These are phyloP conservation scores for Pezicula neosporulosa DNA, from an alignment of 2,329 filamentous ascomycete species.

Conservation along the genomic window DNA sequence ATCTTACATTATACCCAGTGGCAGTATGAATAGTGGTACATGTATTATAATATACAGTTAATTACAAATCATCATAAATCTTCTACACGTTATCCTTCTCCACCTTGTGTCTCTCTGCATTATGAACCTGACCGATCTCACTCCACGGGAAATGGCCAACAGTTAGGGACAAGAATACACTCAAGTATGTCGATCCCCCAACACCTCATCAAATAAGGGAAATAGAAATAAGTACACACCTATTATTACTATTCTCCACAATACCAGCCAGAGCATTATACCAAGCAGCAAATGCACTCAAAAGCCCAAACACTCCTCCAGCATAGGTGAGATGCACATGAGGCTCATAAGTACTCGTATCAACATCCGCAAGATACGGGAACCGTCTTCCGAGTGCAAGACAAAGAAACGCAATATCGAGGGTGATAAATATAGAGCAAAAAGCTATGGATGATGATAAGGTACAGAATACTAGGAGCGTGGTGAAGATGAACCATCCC, in stretches of 20 bases:
- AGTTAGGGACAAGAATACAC: too few relatives aligned
- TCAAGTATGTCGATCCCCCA: background rate
- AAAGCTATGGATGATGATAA: slow-evolving; percentile 75
- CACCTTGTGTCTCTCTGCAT: background rate
- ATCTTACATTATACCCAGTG: too few relatives aligned
- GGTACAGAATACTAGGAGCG: slow-evolving; percentile 69
- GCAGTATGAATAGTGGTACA: too few relatives aligned
- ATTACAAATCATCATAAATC: too few relatives aligned
- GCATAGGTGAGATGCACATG: slow-evolving; percentile 41
- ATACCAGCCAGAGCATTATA: slow-evolving; percentile 56
- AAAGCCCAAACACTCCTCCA: slow-evolving; percentile 51
- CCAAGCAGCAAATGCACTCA: slow-evolving; percentile 55
- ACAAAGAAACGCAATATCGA: slow-evolving; percentile 73
- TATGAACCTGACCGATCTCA: background rate
- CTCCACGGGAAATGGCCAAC: slow-evolving; percentile 13
- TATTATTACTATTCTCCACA: slow-evolving; percentile 32
- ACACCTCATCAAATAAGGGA: background rate
- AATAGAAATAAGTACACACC: slow-evolving; percentile 7
- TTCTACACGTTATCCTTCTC: background rate
- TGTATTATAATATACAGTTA: too few relatives aligned
- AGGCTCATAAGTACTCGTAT: slow-evolving; percentile 21
- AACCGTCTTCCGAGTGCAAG: slow-evolving; percentile 61
- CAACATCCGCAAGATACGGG: slow-evolving; percentile 39
- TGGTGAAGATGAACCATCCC: slow-evolving; percentile 85
- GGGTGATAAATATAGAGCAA: slow-evolving; percentile 72